Base-by-base conservation (phyloP, 1,284 basidiomycete genomes). In the Coriolopsis trogii region DNA sequence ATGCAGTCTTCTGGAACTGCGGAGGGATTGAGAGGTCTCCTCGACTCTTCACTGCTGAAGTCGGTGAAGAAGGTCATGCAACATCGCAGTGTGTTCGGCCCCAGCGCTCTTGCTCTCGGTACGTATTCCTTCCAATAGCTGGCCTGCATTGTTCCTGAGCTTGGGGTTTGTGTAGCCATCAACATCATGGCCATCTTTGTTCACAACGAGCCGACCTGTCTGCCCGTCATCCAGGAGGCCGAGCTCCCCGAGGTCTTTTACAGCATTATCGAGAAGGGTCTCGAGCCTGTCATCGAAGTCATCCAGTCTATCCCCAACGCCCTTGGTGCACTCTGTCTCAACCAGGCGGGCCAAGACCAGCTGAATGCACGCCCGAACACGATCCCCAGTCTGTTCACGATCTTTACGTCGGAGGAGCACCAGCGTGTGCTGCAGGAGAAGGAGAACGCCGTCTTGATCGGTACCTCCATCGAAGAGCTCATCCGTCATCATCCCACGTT, bases 171-270 rank as follows among this genome's bases (percentile, higher is more conserved):
- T 15, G 5, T 64, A 91, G 93, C 93, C 1, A 93, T 98, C 77
- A 96, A 96, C 71, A 92, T 98, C 67, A 95, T 98, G 88, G 88
- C 96, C 5, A 95, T 95, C 0, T 98, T 99, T 69, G 89, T 99
- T 15, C 96, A 99, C 77, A 99, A 98, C 64, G 97, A 99, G 72
- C 97, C 97, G 9, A 98, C 96, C 0, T 97, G 93, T 12, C 77
- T 99, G 49, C 76, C 84, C 1, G 90, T 95, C 45, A 87, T 99
- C 31, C 97, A 99, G 70, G 97, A 99, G 70, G 82, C 87, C 41
- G 85, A 89, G 23, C 72, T 99, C 2, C 97, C 97, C 1, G 92
- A 96, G 64, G 82, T 87, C 0, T 92, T 99, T 60, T 97, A 95
- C 69, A 80, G 82, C 50, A 82, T 89, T 5, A 83, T 99, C 47